A percentile compares a stretch with the other conserved stretches of the same genome.
Conservation (phyloP, 345 rosid species). For the Lenwebbia sp. region DNA sequence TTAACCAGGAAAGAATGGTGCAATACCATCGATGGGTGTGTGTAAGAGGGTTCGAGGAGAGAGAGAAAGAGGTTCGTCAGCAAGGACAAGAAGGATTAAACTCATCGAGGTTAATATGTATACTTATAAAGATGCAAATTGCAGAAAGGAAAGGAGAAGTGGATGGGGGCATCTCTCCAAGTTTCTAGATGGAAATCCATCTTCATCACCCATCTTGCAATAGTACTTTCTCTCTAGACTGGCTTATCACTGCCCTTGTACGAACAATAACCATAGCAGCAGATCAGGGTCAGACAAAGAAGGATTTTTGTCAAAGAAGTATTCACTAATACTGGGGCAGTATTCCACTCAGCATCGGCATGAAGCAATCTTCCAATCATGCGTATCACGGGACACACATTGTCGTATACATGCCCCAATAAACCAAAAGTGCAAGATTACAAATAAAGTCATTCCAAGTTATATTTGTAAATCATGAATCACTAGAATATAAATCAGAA, state of each 20-base stretch:
- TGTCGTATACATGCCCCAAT: background rate
- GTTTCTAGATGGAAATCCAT: background rate
- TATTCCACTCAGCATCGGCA: background rate
- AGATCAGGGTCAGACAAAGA: background rate
- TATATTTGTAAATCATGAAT: background rate
- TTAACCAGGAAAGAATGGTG: background rate
- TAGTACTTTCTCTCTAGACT: background rate
- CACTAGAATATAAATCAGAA: too few relatives aligned
- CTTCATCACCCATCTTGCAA: background rate
- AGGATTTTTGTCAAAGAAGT: background rate
- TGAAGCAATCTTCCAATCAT: background rate
- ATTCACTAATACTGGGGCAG: background rate
- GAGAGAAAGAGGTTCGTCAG: background rate
- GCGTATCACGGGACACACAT: background rate
- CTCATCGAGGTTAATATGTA: background rate
- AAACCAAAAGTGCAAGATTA: background rate
- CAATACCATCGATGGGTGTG: background rate
- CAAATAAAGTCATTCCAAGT: background rate
- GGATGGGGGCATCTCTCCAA: background rate
- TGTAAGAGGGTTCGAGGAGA: background rate
- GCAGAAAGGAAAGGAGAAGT: background rate
- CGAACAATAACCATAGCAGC: background rate
- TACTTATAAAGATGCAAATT: background rate
- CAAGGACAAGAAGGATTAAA: background rate
- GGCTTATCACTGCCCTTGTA: background rate